These are phyloP conservation scores for Lagenaria siceraria DNA, from an alignment of 306 rosid species.

Conservation along the genomic window DNA sequence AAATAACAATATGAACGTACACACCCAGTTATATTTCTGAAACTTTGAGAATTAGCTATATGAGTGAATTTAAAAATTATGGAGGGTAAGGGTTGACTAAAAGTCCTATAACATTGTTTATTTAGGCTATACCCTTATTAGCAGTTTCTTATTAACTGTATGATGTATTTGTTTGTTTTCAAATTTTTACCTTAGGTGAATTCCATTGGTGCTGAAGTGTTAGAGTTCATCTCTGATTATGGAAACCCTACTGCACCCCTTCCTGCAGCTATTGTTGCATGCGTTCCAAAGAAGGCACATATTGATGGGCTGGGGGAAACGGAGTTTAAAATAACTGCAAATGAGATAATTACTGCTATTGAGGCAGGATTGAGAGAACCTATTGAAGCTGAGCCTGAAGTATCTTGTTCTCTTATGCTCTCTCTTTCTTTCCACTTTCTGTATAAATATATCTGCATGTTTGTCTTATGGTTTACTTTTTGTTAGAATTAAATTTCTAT, in stretches of 20 bases:
- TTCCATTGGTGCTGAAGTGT: constrained; percentile 73
- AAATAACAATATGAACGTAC: not conserved
- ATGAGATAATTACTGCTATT: constrained; percentile 76
- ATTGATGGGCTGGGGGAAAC: constrained; percentile 82
- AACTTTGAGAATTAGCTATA: not conserved
- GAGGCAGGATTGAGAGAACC: constrained; percentile 69
- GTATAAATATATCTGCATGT: not conserved
- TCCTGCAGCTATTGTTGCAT: constrained; percentile 97
- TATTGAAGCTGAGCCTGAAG: constrained; percentile 99
- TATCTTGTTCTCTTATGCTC: constrained; percentile 19
- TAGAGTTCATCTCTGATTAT: constrained; percentile 78
- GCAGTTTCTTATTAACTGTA: not conserved
- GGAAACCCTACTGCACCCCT: constrained; percentile 84
- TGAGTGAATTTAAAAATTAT: not conserved
- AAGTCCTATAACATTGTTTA: not conserved
- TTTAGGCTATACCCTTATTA: not conserved
- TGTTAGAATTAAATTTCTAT: not conserved
- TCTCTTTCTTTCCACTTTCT: not conserved
- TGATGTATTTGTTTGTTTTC: not conserved
- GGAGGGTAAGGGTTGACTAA: not conserved
- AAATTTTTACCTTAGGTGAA: constrained; percentile 51
- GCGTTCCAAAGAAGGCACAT: constrained; percentile 85
- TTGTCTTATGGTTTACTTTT: not conserved
- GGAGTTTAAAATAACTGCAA: constrained; percentile 71
- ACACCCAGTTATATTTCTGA: not conserved